Evolutionary conservation across 192 early-diverging fungal species (phyloP).

Genomic region (Entomortierella chlamydospora): DNA sequence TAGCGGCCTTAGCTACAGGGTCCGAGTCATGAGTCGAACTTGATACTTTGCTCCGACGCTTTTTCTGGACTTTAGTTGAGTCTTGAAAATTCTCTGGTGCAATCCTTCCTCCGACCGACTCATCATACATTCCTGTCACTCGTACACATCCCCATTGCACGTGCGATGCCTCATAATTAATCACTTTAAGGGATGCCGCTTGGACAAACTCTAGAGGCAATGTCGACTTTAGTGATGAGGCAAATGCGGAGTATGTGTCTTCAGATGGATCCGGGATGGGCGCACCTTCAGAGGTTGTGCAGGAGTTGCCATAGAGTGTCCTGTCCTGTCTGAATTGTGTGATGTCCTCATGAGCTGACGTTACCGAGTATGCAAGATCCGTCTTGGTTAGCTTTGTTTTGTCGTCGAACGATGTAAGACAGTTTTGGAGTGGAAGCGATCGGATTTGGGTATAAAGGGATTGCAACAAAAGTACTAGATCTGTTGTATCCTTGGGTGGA

Average conservation of each 20-base stretch:
- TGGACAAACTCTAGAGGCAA: conserved; percentile 44
- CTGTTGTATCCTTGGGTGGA: conserved; percentile 43
- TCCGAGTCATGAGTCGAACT: neutral
- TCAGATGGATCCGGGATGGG: conserved; percentile 10
- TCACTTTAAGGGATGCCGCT: conserved; percentile 46
- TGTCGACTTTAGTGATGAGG: conserved; percentile 31
- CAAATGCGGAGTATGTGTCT: conserved; percentile 16
- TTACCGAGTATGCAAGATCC: conserved; percentile 43
- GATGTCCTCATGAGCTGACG: conserved; percentile 47
- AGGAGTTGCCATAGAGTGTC: neutral
- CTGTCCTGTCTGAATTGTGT: conserved; percentile 22
- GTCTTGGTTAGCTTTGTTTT: conserved; percentile 28
- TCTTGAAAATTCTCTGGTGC: conserved; percentile 39
- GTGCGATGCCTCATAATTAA: conserved; percentile 50
- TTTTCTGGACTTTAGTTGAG: conserved; percentile 31
- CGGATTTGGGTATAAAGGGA: conserved; percentile 58
- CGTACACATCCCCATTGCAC: conserved; percentile 47
- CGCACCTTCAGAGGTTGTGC: conserved; percentile 3
- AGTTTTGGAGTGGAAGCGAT: conserved; percentile 49
- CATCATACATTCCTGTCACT: conserved; percentile 51
- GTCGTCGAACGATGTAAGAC: conserved; percentile 41
- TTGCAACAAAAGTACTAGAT: conserved; percentile 52
- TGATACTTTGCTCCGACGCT: conserved; percentile 20
- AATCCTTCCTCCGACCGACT: conserved; percentile 46
- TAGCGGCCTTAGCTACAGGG: conserved; percentile 11